phyloP scores from a whole-genome alignment of 768 basidiomycete species.

The Amylocystis lapponica region DNA sequence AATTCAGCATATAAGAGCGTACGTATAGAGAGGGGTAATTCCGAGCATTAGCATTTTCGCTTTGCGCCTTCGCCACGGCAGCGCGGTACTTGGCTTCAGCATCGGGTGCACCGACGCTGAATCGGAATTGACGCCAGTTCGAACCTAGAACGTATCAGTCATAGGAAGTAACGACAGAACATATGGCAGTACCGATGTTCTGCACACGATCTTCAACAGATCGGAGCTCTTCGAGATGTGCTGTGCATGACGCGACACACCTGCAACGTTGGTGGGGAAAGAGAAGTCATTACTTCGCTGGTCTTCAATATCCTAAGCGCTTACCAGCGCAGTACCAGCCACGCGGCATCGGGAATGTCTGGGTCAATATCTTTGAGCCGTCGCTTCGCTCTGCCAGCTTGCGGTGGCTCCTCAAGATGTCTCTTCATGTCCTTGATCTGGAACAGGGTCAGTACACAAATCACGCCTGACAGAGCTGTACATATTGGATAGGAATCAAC shows the following conservation, averaged over 20 bases:
- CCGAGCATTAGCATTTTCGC: constrained; percentile 33
- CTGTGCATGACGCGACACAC: constrained; percentile 70
- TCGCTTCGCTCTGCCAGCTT: constrained; percentile 46
- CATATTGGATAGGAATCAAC: not conserved
- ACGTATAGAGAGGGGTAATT: constrained; percentile 36
- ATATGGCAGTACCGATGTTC: constrained; percentile 37
- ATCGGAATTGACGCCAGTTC: constrained; percentile 57
- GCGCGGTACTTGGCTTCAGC: constrained; percentile 60
- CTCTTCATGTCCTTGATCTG: constrained; percentile 54
- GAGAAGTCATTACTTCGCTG: not conserved
- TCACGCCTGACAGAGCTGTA: too few species aligned
- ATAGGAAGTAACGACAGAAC: not conserved
- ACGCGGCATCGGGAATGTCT: constrained; percentile 49
- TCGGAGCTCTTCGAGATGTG: constrained; percentile 60
- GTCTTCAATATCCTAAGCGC: not conserved
- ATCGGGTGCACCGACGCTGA: constrained; percentile 67
- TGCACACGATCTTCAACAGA: constrained; percentile 47
- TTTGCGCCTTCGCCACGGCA: constrained; percentile 37
- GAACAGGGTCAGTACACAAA: not conserved
- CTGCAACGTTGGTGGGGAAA: constrained; percentile 26
- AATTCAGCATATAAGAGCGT: not conserved
- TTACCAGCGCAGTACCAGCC: constrained; percentile 61
- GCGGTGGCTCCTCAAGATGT: constrained; percentile 47
- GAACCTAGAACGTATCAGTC: constrained; percentile 27
- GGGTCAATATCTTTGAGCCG: constrained; percentile 47